Conservation (phyloP, 768 basidiomycete genomes). For the Amanita muscaria region DNA sequence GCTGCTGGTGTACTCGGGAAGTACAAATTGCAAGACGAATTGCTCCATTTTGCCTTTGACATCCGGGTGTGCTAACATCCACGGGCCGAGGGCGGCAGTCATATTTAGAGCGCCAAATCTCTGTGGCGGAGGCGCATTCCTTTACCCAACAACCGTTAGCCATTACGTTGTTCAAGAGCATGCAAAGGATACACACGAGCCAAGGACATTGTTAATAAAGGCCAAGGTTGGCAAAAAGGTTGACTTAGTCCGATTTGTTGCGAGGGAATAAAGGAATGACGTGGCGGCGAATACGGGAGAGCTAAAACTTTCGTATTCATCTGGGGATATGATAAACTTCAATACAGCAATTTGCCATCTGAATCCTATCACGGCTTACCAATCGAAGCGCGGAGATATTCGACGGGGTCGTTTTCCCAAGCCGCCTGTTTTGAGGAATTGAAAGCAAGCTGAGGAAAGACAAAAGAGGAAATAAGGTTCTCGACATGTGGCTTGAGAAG, state of each 20-base stretch:
- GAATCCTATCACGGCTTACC: conserved; percentile 33
- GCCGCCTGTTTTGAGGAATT: conserved; percentile 54
- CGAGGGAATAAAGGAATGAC: conserved; percentile 70
- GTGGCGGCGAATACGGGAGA: conserved; percentile 75
- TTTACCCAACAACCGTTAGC: too few relatives aligned
- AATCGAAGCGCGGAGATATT: conserved; percentile 68
- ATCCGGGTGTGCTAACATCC: conserved; percentile 80
- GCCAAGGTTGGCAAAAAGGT: conserved; percentile 73
- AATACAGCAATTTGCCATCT: background rate
- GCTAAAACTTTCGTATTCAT: conserved; percentile 74
- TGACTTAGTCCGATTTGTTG: conserved; percentile 72
- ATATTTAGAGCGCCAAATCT: conserved; percentile 84
- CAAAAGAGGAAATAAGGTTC: conserved; percentile 67
- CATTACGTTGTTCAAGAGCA: background rate
- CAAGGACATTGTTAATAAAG: conserved; percentile 69
- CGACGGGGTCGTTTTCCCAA: conserved; percentile 78
- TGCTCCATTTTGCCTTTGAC: conserved; percentile 70
- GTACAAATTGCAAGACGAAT: conserved; percentile 66
- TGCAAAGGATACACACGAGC: conserved; percentile 36
- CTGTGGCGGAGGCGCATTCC: conserved; percentile 46
- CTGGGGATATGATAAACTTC: conserved; percentile 28
- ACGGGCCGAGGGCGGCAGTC: conserved; percentile 63
- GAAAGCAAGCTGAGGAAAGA: conserved; percentile 84
- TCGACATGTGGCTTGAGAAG: conserved; percentile 81
- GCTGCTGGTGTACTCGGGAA: conserved; percentile 56